Conservation (phyloP, 768 basidiomycete species). For the Leccinum subgranulosum region DNA sequence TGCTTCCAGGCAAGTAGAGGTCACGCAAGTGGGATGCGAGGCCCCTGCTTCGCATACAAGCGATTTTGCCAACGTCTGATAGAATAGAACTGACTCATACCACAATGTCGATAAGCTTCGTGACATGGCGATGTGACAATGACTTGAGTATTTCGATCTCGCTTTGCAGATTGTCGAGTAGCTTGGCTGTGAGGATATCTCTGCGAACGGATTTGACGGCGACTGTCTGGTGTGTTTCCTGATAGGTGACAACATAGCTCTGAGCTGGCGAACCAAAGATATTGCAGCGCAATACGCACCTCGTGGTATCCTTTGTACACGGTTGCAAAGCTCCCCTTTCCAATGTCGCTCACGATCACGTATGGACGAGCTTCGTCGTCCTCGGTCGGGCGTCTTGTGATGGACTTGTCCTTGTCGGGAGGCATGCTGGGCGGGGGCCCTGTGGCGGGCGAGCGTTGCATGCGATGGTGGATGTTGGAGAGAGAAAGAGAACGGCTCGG, state of each 20-base stretch:
- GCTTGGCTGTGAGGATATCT: slow-evolving; percentile 83
- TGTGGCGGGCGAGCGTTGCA: slow-evolving; percentile 19
- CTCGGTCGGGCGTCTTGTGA: slow-evolving; percentile 36
- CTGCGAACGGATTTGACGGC: slow-evolving; percentile 95
- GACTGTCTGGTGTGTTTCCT: slow-evolving; percentile 78
- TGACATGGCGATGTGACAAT: slow-evolving; percentile 90
- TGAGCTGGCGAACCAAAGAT: background rate
- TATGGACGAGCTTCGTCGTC: slow-evolving; percentile 77
- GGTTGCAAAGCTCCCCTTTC: slow-evolving; percentile 93
- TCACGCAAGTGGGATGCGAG: background rate
- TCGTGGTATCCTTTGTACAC: slow-evolving; percentile 94
- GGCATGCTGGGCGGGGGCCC: slow-evolving; percentile 23
- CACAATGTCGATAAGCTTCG: slow-evolving; percentile 88
- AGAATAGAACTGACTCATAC: slow-evolving; percentile 41
- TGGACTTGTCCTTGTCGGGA: slow-evolving; percentile 31
- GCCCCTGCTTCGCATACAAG: background rate
- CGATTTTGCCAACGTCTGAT: background rate
- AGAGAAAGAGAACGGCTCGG: slow-evolving; percentile 16
- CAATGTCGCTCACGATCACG: slow-evolving; percentile 71
- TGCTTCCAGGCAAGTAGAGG: background rate
- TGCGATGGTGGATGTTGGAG: slow-evolving; percentile 11
- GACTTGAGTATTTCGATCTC: slow-evolving; percentile 97
- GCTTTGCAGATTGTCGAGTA: slow-evolving; percentile 96
- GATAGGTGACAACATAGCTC: slow-evolving; percentile 5
- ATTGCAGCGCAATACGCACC: slow-evolving; percentile 42